Evolutionary conservation across 805 yeast genomes (phyloP), one percentile per base, ranked within the genome.

Genomic region (Brettanomyces naardenensis): DNA sequence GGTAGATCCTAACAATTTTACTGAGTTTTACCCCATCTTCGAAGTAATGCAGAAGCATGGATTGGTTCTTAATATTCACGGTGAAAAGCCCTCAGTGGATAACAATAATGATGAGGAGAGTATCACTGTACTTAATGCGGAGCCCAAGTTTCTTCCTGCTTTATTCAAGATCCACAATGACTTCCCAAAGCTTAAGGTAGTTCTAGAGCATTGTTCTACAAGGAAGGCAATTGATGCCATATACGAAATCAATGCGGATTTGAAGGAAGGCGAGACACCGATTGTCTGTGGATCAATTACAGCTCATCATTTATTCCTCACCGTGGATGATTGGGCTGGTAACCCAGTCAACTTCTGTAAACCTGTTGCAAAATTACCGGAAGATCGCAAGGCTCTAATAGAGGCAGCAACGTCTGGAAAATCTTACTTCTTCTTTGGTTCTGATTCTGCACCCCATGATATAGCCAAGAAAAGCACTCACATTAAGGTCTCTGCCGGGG

Each of bases 391-490:
- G 39, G 90, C 96, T 1, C 65, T 92, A 31, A 71, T 92, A 5
- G 69, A 67, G 27, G 97, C 98, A 28, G 98, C 97, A 2, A 79
- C 84, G 6, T 78, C 92, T 1, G 97, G 97, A 4, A 78, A 82
- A 48, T 86, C 95, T 30, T 89, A 79, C 67, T 92, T 89, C 60
- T 86, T 92, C 66, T 92, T 89, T 55, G 99, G 99, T 5, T 85
- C 96, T 1, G 99, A 92, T 59, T 86, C 96, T 18, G 99, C 99
- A 22, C 99, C 98, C 19, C 98, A 92, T 58, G 95, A 96, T 6
- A 53, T 85, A 19, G 73, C 74, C 44, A 78, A 78, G 42, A 94
- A 94, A 61, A 69, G 85, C 19, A 80, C 72, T 43, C 87, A 77
- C 47, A 65, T 68, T 27, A 90, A 89, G 18, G 97, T 90, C 14